Percentiles rank a stretch among this genome's conserved stretches.
Conservation (phyloP, 495 filamentous ascomycete species). For the Pseudoneurospora amorphoporcata region DNA sequence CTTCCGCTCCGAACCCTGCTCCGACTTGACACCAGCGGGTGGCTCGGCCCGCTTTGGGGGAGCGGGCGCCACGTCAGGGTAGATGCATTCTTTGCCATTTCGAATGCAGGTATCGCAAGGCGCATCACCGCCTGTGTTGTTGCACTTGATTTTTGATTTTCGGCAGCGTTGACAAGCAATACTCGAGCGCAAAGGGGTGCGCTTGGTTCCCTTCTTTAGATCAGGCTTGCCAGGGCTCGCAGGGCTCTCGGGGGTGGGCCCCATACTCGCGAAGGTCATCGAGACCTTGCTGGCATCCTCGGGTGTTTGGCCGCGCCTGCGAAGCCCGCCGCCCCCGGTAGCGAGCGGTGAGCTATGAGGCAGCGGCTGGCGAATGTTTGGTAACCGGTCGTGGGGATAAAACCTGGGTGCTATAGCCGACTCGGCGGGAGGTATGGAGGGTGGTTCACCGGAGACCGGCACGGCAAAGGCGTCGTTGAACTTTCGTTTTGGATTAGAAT, state of each 20-base stretch:
- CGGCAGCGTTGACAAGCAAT: slow-evolving; percentile 73
- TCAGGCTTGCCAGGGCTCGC: slow-evolving; percentile 23
- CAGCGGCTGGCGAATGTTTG: slow-evolving; percentile 18
- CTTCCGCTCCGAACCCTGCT: slow-evolving; percentile 53
- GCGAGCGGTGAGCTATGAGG: slow-evolving; percentile 20
- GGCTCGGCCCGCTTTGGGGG: slow-evolving; percentile 49
- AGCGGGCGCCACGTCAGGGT: slow-evolving; percentile 50
- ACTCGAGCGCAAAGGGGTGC: slow-evolving; percentile 59
- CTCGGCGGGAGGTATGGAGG: slow-evolving; percentile 10
- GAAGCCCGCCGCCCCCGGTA: slow-evolving; percentile 12
- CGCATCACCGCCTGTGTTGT: slow-evolving; percentile 56
- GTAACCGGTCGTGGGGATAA: slow-evolving; percentile 9
- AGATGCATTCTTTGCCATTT: slow-evolving; percentile 66
- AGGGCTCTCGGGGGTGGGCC: slow-evolving; percentile 19
- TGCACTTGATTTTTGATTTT: slow-evolving; percentile 73
- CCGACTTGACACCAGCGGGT: slow-evolving; percentile 38
- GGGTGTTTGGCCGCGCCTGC: slow-evolving; percentile 8
- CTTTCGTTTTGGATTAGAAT: slow-evolving; percentile 26
- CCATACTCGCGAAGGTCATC: slow-evolving; percentile 14
- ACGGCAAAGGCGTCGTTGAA: slow-evolving; percentile 26
- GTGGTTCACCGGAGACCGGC: slow-evolving; percentile 12
- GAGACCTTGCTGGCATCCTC: slow-evolving; percentile 19
- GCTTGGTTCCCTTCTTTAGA: slow-evolving; percentile 38
- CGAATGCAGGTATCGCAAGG: slow-evolving; percentile 70
- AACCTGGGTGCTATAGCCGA: slow-evolving; percentile 4